Evolutionary conservation across 2,329 filamentous ascomycete species (phyloP), one percentile per base, ranked within the genome.

Genomic region (Fusarium veterinarium): DNA sequence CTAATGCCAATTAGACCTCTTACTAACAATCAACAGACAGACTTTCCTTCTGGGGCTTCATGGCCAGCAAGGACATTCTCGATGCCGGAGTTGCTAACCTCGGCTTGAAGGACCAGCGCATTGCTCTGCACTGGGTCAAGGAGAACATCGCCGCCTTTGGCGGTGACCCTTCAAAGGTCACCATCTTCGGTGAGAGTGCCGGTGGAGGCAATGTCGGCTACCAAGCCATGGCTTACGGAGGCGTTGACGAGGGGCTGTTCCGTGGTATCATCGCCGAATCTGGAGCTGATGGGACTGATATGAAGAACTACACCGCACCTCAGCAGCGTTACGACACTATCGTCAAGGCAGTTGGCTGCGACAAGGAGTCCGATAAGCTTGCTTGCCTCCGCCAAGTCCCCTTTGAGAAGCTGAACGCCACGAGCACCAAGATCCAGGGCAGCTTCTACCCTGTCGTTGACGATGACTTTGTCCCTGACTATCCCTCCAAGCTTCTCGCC

Each of bases 201-300:
- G 87, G 87, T 4, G 86, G 80, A 10, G 84, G 83, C 41, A 85
- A 83, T 19, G 83, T 89, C 1, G 84, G 84, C 3, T 80, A 81
- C 20, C 87, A 89, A 28, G 81, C 87, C 2, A 78, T 85, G 12
- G 86, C 86, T 1, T 88, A 88, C 68, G 84, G 84, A 20, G 87
- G 88, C 4, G 77, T 85, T 48, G 83, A 90, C 56, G 87, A 90
- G 62, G 80, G 81, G 3, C 81, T 91, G 0, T 91, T 90, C 77
- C 82, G 85, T 4, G 85, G 79, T n/a, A 86, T 83, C 6, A 88
- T 90, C 40, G 79, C 83, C 42, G 77, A 90, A 67, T 86, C 84
- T 5, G 87, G 86, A 8, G 79, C 79, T 20, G 80, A 81, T 3
- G 72, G 82, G 6, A 73, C 63, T 5, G 62, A 74, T 19, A 74